Evolutionary conservation across 768 basidiomycete genomes (phyloP).

Genomic region (Leccinum aurantiacum): DNA sequence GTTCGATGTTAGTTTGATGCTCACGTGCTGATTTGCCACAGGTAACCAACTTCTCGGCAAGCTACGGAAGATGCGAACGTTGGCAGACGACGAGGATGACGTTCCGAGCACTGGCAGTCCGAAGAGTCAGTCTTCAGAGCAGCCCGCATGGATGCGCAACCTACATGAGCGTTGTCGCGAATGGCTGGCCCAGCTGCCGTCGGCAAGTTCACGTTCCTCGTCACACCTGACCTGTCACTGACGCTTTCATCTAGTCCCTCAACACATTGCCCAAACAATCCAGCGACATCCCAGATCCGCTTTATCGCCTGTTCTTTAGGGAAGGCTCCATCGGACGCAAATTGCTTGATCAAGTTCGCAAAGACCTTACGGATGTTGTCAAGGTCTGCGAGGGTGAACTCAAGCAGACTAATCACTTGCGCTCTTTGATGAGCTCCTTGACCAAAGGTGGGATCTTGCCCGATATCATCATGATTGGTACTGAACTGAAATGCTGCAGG

Average conservation of each 20-base stretch:
- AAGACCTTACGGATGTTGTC: slow-evolving; percentile 78
- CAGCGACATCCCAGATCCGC: slow-evolving; percentile 75
- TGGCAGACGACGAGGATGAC: slow-evolving; percentile 84
- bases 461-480: not conserved
- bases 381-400: slow-evolving; percentile 83
- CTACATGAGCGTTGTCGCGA: slow-evolving; percentile 79
- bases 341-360: slow-evolving; percentile 75
- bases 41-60: slow-evolving; percentile 82
- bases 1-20: not conserved
- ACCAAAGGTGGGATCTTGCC: slow-evolving; percentile 67
- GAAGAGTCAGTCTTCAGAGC: slow-evolving; percentile 66
- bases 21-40: slow-evolving; percentile 31
- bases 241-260: slow-evolving; percentile 49
- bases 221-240: slow-evolving; percentile 7
- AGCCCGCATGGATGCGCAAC: slow-evolving; percentile 94
- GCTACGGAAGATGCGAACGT: slow-evolving; percentile 88
- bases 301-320: slow-evolving; percentile 85
- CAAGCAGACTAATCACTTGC: slow-evolving; percentile 95
- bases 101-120: slow-evolving; percentile 50
- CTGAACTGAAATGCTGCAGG: slow-evolving; percentile 45
- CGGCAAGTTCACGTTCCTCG: slow-evolving; percentile 44
- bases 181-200: slow-evolving; percentile 77
- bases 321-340: slow-evolving; percentile 81
- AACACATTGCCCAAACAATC: slow-evolving; percentile 62
- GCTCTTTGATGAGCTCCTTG: slow-evolving; percentile 85